phyloP scores from a whole-genome alignment of 768 basidiomycete genomes.

The Suillus subaureus region DNA sequence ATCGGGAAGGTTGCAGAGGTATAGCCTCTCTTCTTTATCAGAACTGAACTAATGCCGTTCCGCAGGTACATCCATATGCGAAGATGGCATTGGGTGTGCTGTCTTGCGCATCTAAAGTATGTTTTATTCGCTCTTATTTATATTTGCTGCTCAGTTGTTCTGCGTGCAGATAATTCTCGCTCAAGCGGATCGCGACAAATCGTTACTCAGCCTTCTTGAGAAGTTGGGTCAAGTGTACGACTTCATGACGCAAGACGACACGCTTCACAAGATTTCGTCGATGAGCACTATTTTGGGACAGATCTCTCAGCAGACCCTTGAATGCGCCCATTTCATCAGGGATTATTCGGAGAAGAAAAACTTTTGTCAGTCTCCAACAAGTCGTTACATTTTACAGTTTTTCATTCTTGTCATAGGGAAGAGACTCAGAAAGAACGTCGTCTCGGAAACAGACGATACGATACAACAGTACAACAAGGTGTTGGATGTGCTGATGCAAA shows the following conservation, averaged over 20 bases:
- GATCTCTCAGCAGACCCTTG: conserved; percentile 4
- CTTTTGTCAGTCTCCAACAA: conserved; percentile 5
- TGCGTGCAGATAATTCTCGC: not conserved
- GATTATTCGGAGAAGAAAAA: conserved; percentile 10
- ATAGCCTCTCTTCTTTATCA: not conserved
- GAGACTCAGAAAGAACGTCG: not conserved
- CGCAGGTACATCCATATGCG: conserved; percentile 10
- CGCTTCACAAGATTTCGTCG: not conserved
- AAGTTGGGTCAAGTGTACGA: conserved; percentile 3
- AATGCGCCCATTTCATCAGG: conserved; percentile 11
- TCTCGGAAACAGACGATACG: not conserved
- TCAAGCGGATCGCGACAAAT: conserved; percentile 1
- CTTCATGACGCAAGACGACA: conserved; percentile 1
- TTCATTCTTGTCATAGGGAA: not conserved
- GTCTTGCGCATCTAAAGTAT: not conserved
- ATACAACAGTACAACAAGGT: not conserved
- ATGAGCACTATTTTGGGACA: conserved; percentile 3
- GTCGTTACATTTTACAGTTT: no score
- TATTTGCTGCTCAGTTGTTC: no score
- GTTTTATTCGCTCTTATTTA: not conserved
- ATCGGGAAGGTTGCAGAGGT: not conserved
- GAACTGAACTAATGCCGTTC: not conserved
- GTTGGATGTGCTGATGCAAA: conserved; percentile 5
- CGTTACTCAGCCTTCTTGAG: not conserved
- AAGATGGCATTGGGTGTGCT: conserved; percentile 6